A percentile compares a stretch with the other conserved stretches of the same genome.
Evolutionary conservation across 2,329 filamentous ascomycete species (phyloP).

Genomic region (Berkeleyomyces rouxiae): DNA sequence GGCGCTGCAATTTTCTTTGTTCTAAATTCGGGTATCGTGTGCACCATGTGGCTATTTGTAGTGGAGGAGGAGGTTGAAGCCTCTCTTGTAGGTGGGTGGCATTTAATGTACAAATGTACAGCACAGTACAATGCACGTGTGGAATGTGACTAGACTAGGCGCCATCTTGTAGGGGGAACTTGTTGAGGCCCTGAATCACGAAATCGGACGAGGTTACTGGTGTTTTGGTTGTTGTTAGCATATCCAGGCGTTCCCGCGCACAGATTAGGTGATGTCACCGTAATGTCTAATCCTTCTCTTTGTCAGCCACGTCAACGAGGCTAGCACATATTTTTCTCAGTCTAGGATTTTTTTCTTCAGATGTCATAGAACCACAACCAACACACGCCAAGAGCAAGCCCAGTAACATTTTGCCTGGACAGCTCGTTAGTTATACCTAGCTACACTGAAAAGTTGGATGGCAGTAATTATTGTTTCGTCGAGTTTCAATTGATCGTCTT

Average conservation of each 20-base stretch:
- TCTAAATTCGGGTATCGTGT: not conserved
- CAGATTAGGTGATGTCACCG: constrained; percentile 3
- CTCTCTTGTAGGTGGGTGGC: too few relatives aligned
- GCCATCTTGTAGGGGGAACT: too few relatives aligned
- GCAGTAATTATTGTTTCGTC: too few relatives aligned
- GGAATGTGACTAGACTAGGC: too few relatives aligned
- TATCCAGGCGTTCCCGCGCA: not conserved
- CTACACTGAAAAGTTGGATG: too few relatives aligned
- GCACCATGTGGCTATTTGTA: not conserved
- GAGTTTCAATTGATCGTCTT: not conserved
- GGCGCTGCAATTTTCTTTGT: constrained; percentile 11
- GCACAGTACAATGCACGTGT: too few relatives aligned
- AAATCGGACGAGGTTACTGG: too few relatives aligned
- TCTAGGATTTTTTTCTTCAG: not conserved
- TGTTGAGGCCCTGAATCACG: too few relatives aligned
- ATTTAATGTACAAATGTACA: too few relatives aligned
- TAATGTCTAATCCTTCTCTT: not conserved
- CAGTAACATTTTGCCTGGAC: too few relatives aligned
- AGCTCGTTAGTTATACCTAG: too few relatives aligned
- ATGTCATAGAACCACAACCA: not conserved
- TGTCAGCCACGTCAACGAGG: constrained; percentile 1
- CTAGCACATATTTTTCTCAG: not conserved
- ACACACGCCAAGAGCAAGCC: not conserved
- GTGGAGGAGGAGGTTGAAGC: not conserved
- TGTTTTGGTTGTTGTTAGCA: not conserved